Evolutionary conservation across 495 filamentous ascomycete genomes (phyloP).

Genomic region (Cercophora scortea): DNA sequence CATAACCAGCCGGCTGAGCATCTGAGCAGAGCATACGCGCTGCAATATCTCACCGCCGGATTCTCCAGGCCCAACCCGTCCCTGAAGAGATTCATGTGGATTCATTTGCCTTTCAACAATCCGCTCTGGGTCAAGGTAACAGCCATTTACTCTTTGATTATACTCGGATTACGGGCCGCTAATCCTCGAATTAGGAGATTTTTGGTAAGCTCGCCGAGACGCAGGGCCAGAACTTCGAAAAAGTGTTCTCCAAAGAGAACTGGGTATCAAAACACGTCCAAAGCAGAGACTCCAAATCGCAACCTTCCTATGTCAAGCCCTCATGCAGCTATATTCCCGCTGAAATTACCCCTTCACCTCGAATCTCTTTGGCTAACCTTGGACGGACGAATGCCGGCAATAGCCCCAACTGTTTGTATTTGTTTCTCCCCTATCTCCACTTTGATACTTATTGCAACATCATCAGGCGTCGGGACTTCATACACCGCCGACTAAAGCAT

Average conservation of each 20-base stretch:
- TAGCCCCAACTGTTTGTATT: conserved; percentile 33
- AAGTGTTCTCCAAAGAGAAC: conserved; percentile 43
- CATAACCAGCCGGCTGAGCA: conserved; percentile 13
- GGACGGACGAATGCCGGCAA: conserved; percentile 21
- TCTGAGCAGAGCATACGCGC: conserved; percentile 7
- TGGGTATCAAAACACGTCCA: conserved; percentile 40
- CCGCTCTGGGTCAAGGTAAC: conserved; percentile 55
- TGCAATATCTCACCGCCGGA: conserved; percentile 21
- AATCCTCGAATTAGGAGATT: conserved; percentile 16
- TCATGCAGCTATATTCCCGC: conserved; percentile 37
- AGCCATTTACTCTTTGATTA: conserved; percentile 15
- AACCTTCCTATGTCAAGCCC: conserved; percentile 39
- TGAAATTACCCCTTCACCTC: conserved; percentile 23
- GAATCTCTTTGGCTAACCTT: conserved; percentile 21
- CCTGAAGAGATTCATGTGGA: conserved; percentile 51
- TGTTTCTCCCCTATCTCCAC: conserved; percentile 52
- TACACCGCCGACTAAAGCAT: conserved; percentile 46
- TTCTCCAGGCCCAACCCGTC: conserved; percentile 32
- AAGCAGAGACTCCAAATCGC: conserved; percentile 35
- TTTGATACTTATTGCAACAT: conserved; percentile 59
- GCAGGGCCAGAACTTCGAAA: conserved; percentile 26
- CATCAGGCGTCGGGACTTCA: conserved; percentile 50
- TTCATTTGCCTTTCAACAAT: conserved; percentile 60
- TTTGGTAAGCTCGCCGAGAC: conserved; percentile 29
- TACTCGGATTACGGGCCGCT: conserved; percentile 20